Conservation (phyloP, 2,329 filamentous ascomycete species). For the Magnaporthiopsis poae region DNA sequence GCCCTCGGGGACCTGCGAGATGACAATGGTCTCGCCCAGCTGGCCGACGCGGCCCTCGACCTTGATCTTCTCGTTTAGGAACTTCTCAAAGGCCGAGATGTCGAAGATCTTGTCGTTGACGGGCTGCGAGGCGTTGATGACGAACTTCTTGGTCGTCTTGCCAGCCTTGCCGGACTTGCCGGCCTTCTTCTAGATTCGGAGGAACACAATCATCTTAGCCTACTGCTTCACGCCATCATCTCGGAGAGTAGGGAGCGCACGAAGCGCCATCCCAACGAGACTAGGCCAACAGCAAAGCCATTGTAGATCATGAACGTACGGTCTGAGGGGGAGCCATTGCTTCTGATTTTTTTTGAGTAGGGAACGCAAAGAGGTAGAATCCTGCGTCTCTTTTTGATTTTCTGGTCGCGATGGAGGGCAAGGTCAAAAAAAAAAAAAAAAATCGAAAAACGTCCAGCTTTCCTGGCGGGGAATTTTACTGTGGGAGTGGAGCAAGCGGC, state of each 20-base stretch:
- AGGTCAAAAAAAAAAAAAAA: background rate
- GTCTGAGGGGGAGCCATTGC: slow-evolving; percentile 71
- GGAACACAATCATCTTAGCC: slow-evolving; percentile 65
- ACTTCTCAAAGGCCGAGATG: slow-evolving; percentile 96
- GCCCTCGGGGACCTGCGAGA: slow-evolving; percentile 85
- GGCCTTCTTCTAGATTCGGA: slow-evolving; percentile 55
- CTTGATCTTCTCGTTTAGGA: slow-evolving; percentile 99
- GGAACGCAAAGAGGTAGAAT: slow-evolving; percentile 60
- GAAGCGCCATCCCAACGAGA: slow-evolving; percentile 15
- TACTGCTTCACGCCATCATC: slow-evolving; percentile 70
- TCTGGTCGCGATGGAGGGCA: slow-evolving; percentile 1
- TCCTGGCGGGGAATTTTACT: slow-evolving; percentile 4
- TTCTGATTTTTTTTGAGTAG: slow-evolving; percentile 17
- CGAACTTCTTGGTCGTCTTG: slow-evolving; percentile 90
- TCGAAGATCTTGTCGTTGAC: slow-evolving; percentile 99
- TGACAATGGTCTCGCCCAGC: slow-evolving; percentile 85
- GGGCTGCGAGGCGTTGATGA: slow-evolving; percentile 98
- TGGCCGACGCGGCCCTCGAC: slow-evolving; percentile 96
- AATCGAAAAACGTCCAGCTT: background rate
- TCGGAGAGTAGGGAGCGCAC: slow-evolving; percentile 10
- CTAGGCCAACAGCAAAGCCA: slow-evolving; percentile 86
- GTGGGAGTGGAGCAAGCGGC: background rate
- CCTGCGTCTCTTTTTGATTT: slow-evolving; percentile 55
- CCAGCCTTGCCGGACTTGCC: slow-evolving; percentile 51
- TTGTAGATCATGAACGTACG: slow-evolving; percentile 61